Evolutionary conservation across 495 filamentous ascomycete species (phyloP), one percentile per base, ranked within the genome.

Genomic region (Choiromyces venosus): DNA sequence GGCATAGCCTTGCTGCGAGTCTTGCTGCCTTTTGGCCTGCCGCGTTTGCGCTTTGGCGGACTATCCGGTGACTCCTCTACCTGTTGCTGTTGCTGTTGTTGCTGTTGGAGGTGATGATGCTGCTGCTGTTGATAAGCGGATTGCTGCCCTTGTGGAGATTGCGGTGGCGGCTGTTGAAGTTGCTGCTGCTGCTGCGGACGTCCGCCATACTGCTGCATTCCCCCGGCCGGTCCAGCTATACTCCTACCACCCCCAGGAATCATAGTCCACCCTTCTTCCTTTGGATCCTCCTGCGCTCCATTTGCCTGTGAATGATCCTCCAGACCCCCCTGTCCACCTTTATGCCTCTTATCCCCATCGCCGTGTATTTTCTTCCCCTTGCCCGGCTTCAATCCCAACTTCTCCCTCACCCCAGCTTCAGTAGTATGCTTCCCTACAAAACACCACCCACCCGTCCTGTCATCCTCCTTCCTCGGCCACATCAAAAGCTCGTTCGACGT

Each of bases 351-450:
- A 33, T 71, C 72, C 7, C 73, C 76, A 33, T 80, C 78, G 35
- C 77, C 78, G 16, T 65, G 72, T 29, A 80, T 80, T 37, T 74
- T 77, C 52, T 75, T 80, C 56, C 79, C 79, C 64, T 80, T 80
- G 18, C 79, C 79, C 19, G 78, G 78, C 25, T 80, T 80, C 65
- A 80, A 38, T 37, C 79, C 79, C 25, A 80, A 69, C 68, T 80
- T 80, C 61, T 80, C 79, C 37, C 78, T 70, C 8, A 80, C 79
- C 1, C 79, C 79, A 14, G 72, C 74, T 42, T 80, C 79, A 3
- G 78, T 80, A 5, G 79, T 80, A 52, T 80, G 79, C 64, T 78
- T 80, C 16, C 79, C 79, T 7, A 80, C 79, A 61, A 80, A 80
- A 52, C 79, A 80, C 79, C 79, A 80, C 18, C 79, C 79, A 14